Evolutionary conservation across 2,329 filamentous ascomycete genomes (phyloP).

Genomic region (Zymoseptoria ardabiliae): DNA sequence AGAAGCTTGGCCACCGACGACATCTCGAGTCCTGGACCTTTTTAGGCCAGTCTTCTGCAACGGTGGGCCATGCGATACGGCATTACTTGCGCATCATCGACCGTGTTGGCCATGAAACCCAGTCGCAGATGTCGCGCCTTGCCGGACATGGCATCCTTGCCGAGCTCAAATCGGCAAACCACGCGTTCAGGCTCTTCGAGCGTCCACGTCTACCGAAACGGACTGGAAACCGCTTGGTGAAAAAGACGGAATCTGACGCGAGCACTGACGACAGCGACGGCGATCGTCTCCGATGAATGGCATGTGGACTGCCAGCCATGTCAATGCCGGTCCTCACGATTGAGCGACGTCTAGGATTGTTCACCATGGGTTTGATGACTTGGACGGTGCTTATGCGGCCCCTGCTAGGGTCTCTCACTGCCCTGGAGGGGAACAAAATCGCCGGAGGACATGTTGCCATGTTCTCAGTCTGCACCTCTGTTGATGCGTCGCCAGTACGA

Average conservation of each 20-base stretch:
- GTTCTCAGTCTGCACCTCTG: not conserved
- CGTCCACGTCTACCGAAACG: not conserved
- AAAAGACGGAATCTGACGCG: not conserved
- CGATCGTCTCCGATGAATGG: not conserved
- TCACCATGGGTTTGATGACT: not conserved
- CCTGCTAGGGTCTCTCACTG: not conserved
- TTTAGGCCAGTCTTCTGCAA: too few species aligned
- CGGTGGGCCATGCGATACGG: too few species aligned
- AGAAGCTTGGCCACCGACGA: not conserved
- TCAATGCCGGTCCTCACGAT: not conserved
- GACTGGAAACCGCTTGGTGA: not conserved
- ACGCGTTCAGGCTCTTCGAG: not conserved
- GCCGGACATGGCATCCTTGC: not conserved
- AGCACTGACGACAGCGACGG: not conserved
- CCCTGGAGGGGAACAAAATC: not conserved
- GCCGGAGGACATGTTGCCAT: not conserved
- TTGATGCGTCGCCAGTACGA: not conserved
- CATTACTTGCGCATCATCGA: not conserved
- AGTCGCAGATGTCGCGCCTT: not conserved
- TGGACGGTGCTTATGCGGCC: not conserved
- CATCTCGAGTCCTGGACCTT: not conserved
- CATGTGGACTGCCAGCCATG: not conserved
- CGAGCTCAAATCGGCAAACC: not conserved
- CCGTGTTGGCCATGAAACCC: not conserved
- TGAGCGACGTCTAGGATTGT: not conserved